phyloP scores from a whole-genome alignment of 805 yeast species.

The Debaryomyces tyrocola region DNA sequence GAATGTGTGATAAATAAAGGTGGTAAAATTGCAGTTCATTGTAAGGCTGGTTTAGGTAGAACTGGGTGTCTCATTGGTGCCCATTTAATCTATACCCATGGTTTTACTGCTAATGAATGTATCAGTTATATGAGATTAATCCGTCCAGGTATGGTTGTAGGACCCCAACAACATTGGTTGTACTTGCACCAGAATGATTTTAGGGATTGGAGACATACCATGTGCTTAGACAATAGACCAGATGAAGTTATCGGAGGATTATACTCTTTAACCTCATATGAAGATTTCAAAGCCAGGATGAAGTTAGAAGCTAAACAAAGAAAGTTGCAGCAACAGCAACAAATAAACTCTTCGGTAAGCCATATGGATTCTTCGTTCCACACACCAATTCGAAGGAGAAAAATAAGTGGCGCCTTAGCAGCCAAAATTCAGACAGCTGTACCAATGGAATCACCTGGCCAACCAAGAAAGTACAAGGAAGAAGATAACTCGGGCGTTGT shows the following conservation, averaged over 20 bases:
- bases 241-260: conserved; percentile 68
- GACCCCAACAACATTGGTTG: conserved; percentile 99
- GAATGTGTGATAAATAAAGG: conserved; percentile 83
- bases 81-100: conserved; percentile 91
- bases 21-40: conserved; percentile 97
- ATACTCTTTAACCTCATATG: conserved; percentile 60
- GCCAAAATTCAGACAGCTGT: conserved; percentile 74
- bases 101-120: conserved; percentile 95
- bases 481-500: conserved; percentile 27
- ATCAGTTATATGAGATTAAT: conserved; percentile 95
- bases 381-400: conserved; percentile 71
- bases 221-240: conserved; percentile 71
- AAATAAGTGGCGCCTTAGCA: conserved; percentile 66
- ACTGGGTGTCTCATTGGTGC: conserved; percentile 99
- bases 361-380: conserved; percentile 52
- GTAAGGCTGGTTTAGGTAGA: conserved; percentile 97
- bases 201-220: conserved; percentile 93
- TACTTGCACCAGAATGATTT: conserved; percentile 94
- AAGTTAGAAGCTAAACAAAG: conserved; percentile 42
- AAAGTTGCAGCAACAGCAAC: conserved; percentile 32
- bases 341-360: conserved; percentile 26
- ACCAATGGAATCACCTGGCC: conserved; percentile 94
- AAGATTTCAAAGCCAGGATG: conserved; percentile 57
- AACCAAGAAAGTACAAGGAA: conserved; percentile 74
- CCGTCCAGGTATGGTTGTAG: conserved; percentile 99